A percentile compares a stretch with the other conserved stretches of the same genome.
These are phyloP conservation scores for Fusarium agapanthi DNA, from an alignment of 2,329 filamentous ascomycete species.

Conservation along the genomic window DNA sequence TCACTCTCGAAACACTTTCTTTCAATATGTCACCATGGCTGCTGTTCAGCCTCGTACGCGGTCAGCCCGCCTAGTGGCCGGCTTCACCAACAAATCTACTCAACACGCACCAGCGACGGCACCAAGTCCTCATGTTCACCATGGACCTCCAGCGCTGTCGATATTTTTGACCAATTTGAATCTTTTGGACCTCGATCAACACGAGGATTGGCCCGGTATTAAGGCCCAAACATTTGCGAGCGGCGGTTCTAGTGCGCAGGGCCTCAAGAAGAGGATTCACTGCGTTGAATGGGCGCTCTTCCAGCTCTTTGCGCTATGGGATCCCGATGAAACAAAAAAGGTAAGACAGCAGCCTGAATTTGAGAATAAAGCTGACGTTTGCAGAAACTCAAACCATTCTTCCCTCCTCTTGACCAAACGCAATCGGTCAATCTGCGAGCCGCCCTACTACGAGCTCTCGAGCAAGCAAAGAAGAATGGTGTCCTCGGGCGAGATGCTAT, in stretches of 20 bases:
- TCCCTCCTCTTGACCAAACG: constrained; percentile 87
- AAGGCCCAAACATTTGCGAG: constrained; percentile 72
- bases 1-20: not conserved
- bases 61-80: constrained; percentile 41
- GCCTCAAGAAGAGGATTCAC: constrained; percentile 83
- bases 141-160: constrained; percentile 42
- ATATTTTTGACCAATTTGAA: constrained; percentile 83
- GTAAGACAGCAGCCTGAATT: constrained; percentile 53
- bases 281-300: constrained; percentile 92
- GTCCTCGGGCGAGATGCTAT: constrained; percentile 80
- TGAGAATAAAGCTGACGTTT: not conserved
- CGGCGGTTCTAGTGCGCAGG: constrained; percentile 69
- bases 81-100: constrained; percentile 34
- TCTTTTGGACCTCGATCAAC: constrained; percentile 80
- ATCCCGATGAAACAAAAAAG: constrained; percentile 76
- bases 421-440: constrained; percentile 91
- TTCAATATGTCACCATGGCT: constrained; percentile 39
- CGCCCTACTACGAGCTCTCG: constrained; percentile 81
- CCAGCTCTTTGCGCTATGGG: constrained; percentile 85
- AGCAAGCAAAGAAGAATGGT: constrained; percentile 88
- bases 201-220: constrained; percentile 83
- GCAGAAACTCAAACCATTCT: constrained; percentile 89
- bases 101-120: constrained; percentile 5
- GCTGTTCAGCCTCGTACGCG: constrained; percentile 40
- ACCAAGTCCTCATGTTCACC: constrained; percentile 3